phyloP scores from a whole-genome alignment of 2,329 filamentous ascomycete genomes.

The Claviceps lovelessii region DNA sequence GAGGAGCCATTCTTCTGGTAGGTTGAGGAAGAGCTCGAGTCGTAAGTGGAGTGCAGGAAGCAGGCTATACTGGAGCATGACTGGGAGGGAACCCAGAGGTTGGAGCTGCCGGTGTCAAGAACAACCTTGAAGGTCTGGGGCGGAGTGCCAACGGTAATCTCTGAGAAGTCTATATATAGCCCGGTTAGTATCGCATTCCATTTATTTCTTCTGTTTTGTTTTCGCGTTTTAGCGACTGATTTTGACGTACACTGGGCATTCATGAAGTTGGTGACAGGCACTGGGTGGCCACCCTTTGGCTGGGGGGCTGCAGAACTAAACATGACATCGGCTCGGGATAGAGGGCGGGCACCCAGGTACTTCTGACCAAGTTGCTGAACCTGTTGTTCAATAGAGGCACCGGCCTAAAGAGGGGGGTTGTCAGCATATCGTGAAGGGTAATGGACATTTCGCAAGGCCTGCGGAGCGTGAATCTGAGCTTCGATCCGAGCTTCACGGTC shows the following conservation, averaged over 20 bases:
- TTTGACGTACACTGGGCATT: conserved; percentile 81
- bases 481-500: background rate
- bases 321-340: conserved; percentile 57
- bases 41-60: conserved; percentile 94
- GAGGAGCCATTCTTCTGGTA: conserved; percentile 88
- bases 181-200: background rate
- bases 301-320: conserved; percentile 62
- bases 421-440: conserved; percentile 1
- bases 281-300: conserved; percentile 54
- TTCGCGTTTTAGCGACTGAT: no score
- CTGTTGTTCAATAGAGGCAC: conserved; percentile 67
- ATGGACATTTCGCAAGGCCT: conserved; percentile 2
- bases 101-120: conserved; percentile 95
- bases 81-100: conserved; percentile 91
- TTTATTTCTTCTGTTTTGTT: background rate
- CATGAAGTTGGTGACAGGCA: conserved; percentile 92
- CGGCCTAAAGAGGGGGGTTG: conserved; percentile 36
- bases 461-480: background rate
- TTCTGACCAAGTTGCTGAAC: conserved; percentile 79
- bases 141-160: conserved; percentile 83
- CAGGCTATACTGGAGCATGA: conserved; percentile 92
- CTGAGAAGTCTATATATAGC: conserved; percentile 65
- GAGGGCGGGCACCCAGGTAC: conserved; percentile 70
- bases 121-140: conserved; percentile 97
- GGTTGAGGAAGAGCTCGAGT: conserved; percentile 73